phyloP scores from a whole-genome alignment of 176 grass and related monocot genomes.

The Musa beccarii region DNA sequence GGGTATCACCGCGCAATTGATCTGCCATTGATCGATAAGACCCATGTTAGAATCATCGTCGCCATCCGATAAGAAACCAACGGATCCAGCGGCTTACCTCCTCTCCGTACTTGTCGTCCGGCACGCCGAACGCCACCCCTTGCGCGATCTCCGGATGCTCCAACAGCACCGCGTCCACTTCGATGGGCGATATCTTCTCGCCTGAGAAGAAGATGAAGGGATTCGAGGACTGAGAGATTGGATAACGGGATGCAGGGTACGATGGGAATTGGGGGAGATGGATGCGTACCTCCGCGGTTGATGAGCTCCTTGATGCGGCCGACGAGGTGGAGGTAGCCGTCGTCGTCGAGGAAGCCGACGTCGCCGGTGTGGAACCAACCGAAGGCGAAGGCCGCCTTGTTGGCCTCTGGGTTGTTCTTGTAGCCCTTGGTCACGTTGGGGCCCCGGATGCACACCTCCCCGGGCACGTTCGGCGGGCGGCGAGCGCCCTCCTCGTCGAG shows the following conservation, averaged over 20 bases:
- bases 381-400: conserved; percentile 54
- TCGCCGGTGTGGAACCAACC: conserved; percentile 99
- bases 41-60: neutral
- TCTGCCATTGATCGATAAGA: conserved; percentile 22
- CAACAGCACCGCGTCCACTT: conserved; percentile 86
- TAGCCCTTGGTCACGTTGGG: conserved; percentile 68
- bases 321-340: conserved; percentile 54
- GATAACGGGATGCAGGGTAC: neutral
- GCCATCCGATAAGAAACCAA: neutral
- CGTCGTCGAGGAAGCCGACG: conserved; percentile 54
- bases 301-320: conserved; percentile 97
- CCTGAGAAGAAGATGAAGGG: conserved; percentile 15
- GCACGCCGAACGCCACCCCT: conserved; percentile 79
- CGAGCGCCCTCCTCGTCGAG: conserved; percentile 40
- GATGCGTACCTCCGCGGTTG: conserved; percentile 61
- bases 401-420: conserved; percentile 55
- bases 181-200: conserved; percentile 97
- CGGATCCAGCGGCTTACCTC: conserved; percentile 27
- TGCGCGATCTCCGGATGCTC: conserved; percentile 43
- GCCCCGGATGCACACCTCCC: conserved; percentile 88
- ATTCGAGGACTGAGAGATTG: neutral
- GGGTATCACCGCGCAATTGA: conserved; percentile 87
- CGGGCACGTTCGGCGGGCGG: conserved; percentile 15
- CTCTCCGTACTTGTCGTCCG: conserved; percentile 80
- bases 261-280: too few relatives aligned